Conservation (phyloP, 805 yeast species). For the Danielia reshetovae region DNA sequence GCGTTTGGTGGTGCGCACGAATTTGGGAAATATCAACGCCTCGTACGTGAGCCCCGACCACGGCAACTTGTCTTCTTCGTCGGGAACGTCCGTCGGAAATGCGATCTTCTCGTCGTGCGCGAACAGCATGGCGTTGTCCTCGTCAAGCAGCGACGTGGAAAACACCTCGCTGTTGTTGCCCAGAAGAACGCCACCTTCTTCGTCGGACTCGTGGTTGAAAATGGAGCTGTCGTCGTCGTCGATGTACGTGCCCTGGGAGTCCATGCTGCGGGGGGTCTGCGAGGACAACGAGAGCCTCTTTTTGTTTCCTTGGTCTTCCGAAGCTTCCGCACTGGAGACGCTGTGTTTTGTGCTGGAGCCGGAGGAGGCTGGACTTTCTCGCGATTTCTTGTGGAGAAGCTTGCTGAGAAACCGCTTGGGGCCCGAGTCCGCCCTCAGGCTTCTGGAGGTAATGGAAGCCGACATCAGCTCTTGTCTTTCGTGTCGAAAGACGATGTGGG, state of each 20-base stretch:
- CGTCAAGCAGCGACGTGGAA: slow-evolving; percentile 5
- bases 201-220: slow-evolving; percentile 12
- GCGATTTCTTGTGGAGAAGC: neutral
- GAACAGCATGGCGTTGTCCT: slow-evolving; percentile 2
- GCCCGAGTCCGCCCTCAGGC: too few relatives aligned
- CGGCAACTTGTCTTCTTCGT: slow-evolving; percentile 15
- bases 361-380: neutral
- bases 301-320: too few relatives aligned
- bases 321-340: too few relatives aligned
- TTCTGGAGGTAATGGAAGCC: neutral
- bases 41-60: slow-evolving; percentile 32
- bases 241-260: slow-evolving; percentile 8
- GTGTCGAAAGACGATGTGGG: too few relatives aligned
- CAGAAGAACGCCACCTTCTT: slow-evolving; percentile 13
- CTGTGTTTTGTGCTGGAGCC: neutral
- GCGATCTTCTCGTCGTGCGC: slow-evolving; percentile 12
- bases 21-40: slow-evolving; percentile 50
- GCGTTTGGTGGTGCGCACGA: slow-evolving; percentile 47
- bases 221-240: slow-evolving; percentile 21
- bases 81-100: slow-evolving; percentile 14
- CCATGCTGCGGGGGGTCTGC: neutral
- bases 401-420: neutral
- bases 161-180: slow-evolving; percentile 11
- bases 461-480: too few relatives aligned
- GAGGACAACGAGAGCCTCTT: neutral